A percentile compares a stretch with the other conserved stretches of the same genome.
Evolutionary conservation across 257 asterid species (phyloP).

Genomic region (Paulownia fortunei): DNA sequence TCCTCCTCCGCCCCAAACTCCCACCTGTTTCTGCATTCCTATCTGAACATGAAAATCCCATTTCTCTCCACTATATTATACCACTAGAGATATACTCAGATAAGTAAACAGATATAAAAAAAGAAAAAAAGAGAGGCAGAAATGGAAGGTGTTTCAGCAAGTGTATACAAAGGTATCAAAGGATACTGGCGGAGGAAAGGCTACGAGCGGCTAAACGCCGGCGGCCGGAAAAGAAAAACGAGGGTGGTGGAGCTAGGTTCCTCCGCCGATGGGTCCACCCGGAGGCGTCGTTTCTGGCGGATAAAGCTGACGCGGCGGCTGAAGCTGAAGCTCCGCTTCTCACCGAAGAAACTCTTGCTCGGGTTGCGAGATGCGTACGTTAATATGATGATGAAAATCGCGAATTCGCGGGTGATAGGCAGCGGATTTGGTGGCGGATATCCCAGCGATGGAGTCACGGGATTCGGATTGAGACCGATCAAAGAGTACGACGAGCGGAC

Average conservation of each 20-base stretch:
- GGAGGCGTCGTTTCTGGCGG: constrained; percentile 59
- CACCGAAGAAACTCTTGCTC: constrained; percentile 61
- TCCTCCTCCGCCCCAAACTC: constrained; percentile 33
- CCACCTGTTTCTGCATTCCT: constrained; percentile 34
- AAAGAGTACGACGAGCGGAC: constrained; percentile 70
- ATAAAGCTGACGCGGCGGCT: constrained; percentile 49
- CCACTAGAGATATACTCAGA: neutral
- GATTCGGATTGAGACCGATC: constrained; percentile 53
- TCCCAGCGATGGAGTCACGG: constrained; percentile 30
- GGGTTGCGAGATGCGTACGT: constrained; percentile 67
- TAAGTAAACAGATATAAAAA: no score
- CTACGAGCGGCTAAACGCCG: constrained; percentile 50
- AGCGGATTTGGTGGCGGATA: constrained; percentile 39
- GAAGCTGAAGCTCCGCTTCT: constrained; percentile 54
- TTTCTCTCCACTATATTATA: constrained; percentile 20
- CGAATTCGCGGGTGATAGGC: constrained; percentile 42
- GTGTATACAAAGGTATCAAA: constrained; percentile 43
- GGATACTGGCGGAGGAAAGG: constrained; percentile 67
- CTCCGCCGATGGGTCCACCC: constrained; percentile 8
- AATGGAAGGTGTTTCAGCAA: constrained; percentile 53
- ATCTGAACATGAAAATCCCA: constrained; percentile 36
- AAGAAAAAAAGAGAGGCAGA: neutral
- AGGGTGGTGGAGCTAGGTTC: constrained; percentile 39
- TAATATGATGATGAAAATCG: constrained; percentile 60
- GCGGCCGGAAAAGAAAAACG: constrained; percentile 36